Base-by-base conservation (phyloP, 2,329 filamentous ascomycete genomes). In the Aspergillus sclerotialis region DNA sequence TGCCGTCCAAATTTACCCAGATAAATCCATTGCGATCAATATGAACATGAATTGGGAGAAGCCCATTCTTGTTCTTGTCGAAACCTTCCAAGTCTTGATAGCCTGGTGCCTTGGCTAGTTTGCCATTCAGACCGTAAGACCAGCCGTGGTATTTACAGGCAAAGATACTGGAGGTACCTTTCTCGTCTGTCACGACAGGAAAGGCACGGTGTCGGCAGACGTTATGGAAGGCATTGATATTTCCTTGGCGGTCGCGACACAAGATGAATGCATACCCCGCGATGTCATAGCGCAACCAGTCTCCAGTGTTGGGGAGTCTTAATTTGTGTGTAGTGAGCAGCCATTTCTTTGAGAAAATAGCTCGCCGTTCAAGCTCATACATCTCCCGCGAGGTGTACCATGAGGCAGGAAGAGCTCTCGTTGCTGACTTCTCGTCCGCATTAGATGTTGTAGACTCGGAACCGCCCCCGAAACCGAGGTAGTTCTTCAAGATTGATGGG, bases 111-210 rank as follows among this genome's bases (percentile, higher is more conserved):
- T 78, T 78, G 31, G 73, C 69, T 1, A 78, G 61, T 33, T 73
- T 75, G 13, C 75, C 75, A 26, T 68, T 69, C 7, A 76, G 54
- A 4, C 71, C 71, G 38, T 78, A 78, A 0, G 71, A 73, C 75
- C 75, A 78, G 28, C 73, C 73, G 45, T 78, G 75, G 44, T 78
- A 78, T 42, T 70, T 71, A 65, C 75, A 78, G 3, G 69, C 61
- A 33, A 78, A 66, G 40, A 77, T 67, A 43, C 58, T 64, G 33
- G 64, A 61, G 32, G 64, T 65, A 3, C 75, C 75, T 14, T 64
- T 48, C 1, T 66, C 58, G 29, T 64, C 60, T 1, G 63, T 66
- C 9, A 77, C 72, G 6, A 78, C 65, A 4, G 73, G 73, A 44
- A 70, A 78, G 10, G 75, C 75, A 5, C 75, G 68, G 50, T 78